Conservation (phyloP, 495 filamentous ascomycete species). For the Talaromyces ruber region DNA sequence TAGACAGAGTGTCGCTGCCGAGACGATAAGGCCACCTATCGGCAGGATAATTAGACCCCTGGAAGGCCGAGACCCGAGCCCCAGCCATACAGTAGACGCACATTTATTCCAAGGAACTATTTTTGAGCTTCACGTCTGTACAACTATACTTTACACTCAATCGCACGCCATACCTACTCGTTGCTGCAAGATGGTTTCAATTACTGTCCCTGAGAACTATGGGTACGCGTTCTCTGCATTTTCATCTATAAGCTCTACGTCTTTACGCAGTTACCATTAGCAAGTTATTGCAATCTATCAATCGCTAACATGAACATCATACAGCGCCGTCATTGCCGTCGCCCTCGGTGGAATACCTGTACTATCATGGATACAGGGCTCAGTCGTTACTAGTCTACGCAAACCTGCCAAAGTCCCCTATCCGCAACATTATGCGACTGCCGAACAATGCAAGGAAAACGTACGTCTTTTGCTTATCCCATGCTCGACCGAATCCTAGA, state of each 20-base stretch:
- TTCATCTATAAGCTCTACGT: neutral
- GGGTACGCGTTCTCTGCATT: slow-evolving; percentile 24
- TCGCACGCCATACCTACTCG: neutral
- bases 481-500: neutral
- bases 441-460: slow-evolving; percentile 47
- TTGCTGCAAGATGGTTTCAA: slow-evolving; percentile 22
- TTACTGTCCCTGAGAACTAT: slow-evolving; percentile 41
- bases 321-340: slow-evolving; percentile 50
- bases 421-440: slow-evolving; percentile 55
- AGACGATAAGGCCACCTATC: neutral
- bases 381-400: slow-evolving; percentile 36
- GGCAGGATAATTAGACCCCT: neutral
- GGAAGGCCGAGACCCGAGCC: neutral
- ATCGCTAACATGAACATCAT: neutral
- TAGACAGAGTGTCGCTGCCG: neutral
- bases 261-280: neutral
- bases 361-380: slow-evolving; percentile 50
- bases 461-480: slow-evolving; percentile 24
- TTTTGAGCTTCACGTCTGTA: neutral
- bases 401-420: slow-evolving; percentile 48
- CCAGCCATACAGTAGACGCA: too few relatives aligned
- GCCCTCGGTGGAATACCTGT: slow-evolving; percentile 45
- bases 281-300: neutral
- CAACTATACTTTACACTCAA: neutral
- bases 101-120: too few relatives aligned